Evolutionary conservation across 140 eudicot species (phyloP), one percentile per base, ranked within the genome.

Genomic region (Flaveria floridana): DNA sequence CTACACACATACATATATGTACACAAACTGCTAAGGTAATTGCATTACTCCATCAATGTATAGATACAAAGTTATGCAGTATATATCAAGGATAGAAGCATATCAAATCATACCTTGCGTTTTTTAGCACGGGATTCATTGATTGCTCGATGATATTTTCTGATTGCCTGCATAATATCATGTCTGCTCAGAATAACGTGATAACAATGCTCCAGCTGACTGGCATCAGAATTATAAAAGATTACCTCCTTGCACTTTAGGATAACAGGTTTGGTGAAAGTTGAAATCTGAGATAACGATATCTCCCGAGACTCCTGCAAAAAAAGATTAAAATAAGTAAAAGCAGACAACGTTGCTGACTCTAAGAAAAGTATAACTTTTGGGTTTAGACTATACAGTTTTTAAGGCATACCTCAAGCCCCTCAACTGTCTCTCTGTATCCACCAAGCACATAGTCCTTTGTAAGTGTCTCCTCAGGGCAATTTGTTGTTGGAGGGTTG

Each of bases 41-140:
- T 23, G 19, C 65, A 23, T 59, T 21, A 59, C 55, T 50, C 18
- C 7, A 50, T 50, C 55, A 52, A 18, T 26, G 18, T 25, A 61
- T 26, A 61, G 39, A 28, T 61, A 55, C 12, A 55, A 55, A 26
- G 30, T 20, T 19, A 20, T 73, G 46, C 20, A 30, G 25, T 7
- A 51, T 57, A 53, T 37, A 71, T 20, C 14, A 44, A 13, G 23
- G 46, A 73, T 23, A 77, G 65, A 76, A 78, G 21, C 23, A 50
- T 53, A 56, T 26, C 11, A 62, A 26, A 13, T 62, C 64, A 68
- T 69, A 94, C 99, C 97, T 94, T 94, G 74, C 99, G 89, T 79
- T 90, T 94, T 62, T 91, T 91, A 59, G 96, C 96, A 57, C 99
- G 99, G 72, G 99, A 88, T 73, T 90, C 99, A 84, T 94, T 94